Conservation (phyloP, 345 rosid genomes). For the Excoecaria cochinchinensis region DNA sequence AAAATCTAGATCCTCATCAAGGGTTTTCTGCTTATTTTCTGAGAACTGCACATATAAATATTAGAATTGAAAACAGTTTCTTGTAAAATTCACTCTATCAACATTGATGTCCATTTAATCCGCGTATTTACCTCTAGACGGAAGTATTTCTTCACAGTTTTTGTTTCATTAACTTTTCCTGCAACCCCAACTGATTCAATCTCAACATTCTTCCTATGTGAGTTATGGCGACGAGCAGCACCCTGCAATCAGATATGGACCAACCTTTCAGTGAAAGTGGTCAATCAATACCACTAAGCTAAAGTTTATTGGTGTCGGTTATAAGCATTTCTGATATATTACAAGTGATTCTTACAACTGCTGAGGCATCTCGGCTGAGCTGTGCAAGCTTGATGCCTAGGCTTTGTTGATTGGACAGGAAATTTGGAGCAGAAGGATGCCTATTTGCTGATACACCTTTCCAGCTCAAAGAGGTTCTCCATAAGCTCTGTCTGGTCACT, state of each 20-base stretch:
- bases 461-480: conserved; percentile 22
- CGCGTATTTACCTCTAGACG: conserved; percentile 37
- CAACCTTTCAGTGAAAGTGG: not conserved
- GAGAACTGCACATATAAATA: conserved; percentile 21
- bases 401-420: conserved; percentile 28
- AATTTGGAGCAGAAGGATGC: conserved; percentile 14
- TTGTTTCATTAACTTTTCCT: conserved; percentile 33
- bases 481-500: conserved; percentile 16
- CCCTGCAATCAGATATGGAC: conserved; percentile 5
- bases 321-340: not conserved
- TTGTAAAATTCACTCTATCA: not conserved
- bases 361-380: conserved; percentile 25
- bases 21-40: conserved; percentile 27
- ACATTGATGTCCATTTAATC: not conserved
- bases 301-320: too few species aligned
- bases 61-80: not conserved
- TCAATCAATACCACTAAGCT: not conserved
- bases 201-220: conserved; percentile 3
- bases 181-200: conserved; percentile 42
- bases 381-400: conserved; percentile 25
- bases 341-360: conserved; percentile 8
- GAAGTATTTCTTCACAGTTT: conserved; percentile 39
- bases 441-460: conserved; percentile 13
- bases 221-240: conserved; percentile 17
- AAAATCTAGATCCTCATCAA: conserved; percentile 36